These are phyloP conservation scores for Coemansia sp. DNA, from an alignment of 192 early-diverging fungal species.

Conservation along the genomic window DNA sequence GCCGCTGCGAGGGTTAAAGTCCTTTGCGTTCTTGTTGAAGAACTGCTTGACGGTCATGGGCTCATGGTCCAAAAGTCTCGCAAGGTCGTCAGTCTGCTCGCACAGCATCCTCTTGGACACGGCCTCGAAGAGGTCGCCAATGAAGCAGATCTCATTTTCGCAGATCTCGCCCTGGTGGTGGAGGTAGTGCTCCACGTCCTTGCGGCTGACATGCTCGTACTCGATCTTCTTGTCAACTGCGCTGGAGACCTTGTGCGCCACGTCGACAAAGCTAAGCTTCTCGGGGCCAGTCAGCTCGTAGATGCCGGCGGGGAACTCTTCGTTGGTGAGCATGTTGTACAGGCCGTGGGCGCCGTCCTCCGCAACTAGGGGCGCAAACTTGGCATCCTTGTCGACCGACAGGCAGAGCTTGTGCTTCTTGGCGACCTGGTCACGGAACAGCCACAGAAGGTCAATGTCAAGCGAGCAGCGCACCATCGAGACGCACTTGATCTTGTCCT, in stretches of 20 bases:
- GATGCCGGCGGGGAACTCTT: slow-evolving; percentile 27
- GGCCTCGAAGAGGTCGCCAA: slow-evolving; percentile 39
- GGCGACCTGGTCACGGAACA: slow-evolving; percentile 47
- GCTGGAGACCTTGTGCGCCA: slow-evolving; percentile 27
- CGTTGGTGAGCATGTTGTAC: slow-evolving; percentile 44
- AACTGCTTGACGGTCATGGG: slow-evolving; percentile 39
- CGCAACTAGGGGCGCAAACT: slow-evolving; percentile 32
- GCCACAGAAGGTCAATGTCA: slow-evolving; percentile 47
- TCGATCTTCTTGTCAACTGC: slow-evolving; percentile 26
- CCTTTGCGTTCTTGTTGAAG: slow-evolving; percentile 39
- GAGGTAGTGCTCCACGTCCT: slow-evolving; percentile 35
- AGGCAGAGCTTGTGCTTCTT: slow-evolving; percentile 31
- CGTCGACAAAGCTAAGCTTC: slow-evolving; percentile 15
- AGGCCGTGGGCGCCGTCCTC: slow-evolving; percentile 32
- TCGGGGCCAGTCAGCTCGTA: slow-evolving; percentile 47
- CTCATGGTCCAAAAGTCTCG: slow-evolving; percentile 37
- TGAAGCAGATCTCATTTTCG: slow-evolving; percentile 23
- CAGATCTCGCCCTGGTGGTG: slow-evolving; percentile 18
- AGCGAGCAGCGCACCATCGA: slow-evolving; percentile 50
- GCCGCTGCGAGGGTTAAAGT: slow-evolving; percentile 37
- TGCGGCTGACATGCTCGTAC: slow-evolving; percentile 29
- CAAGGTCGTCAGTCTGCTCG: slow-evolving; percentile 31
- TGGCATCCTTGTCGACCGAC: slow-evolving; percentile 21
- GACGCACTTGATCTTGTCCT: slow-evolving; percentile 29
- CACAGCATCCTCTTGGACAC: slow-evolving; percentile 24